These are phyloP conservation scores for Hydrangea macrophylla DNA, from an alignment of 148 eudicot species.

Conservation along the genomic window DNA sequence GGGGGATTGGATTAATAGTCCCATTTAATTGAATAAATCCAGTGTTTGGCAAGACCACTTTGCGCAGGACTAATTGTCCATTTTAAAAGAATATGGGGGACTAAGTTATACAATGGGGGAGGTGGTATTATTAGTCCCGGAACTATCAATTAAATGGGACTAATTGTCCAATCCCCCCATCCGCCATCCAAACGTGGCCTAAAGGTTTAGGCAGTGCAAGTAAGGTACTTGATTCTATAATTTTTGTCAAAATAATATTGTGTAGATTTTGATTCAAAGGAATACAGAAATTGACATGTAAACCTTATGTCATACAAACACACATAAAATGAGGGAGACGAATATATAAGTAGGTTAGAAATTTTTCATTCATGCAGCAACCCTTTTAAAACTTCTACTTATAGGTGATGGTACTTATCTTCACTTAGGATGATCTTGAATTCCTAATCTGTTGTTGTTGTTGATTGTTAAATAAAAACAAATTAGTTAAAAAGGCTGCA, in stretches of 20 bases:
- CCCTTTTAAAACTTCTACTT: background rate
- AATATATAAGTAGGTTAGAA: background rate
- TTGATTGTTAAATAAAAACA: background rate
- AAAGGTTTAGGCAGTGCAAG: slow-evolving; percentile 68
- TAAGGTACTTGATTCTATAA: slow-evolving; percentile 44
- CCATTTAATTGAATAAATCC: no score
- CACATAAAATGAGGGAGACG: no score
- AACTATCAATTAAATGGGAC: no score
- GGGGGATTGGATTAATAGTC: no score
- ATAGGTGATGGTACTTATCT: background rate
- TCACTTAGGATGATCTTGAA: background rate
- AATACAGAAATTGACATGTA: background rate
- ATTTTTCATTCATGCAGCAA: background rate
- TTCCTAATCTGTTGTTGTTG: background rate
- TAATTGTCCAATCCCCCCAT: no score
- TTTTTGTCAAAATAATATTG: background rate
- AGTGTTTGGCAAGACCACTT: no score
- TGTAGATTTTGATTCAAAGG: background rate
- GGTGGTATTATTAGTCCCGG: no score
- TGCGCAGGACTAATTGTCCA: no score
- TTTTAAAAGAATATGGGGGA: no score
- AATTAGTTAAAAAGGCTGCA: background rate
- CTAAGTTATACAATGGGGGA: no score
- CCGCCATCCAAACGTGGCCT: no score
- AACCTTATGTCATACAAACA: background rate